Percentiles rank a stretch among this genome's conserved stretches.
Evolutionary conservation across 108 stramenopile genomes (phyloP).

Genomic region (Cafeteria roenbergensis): DNA sequence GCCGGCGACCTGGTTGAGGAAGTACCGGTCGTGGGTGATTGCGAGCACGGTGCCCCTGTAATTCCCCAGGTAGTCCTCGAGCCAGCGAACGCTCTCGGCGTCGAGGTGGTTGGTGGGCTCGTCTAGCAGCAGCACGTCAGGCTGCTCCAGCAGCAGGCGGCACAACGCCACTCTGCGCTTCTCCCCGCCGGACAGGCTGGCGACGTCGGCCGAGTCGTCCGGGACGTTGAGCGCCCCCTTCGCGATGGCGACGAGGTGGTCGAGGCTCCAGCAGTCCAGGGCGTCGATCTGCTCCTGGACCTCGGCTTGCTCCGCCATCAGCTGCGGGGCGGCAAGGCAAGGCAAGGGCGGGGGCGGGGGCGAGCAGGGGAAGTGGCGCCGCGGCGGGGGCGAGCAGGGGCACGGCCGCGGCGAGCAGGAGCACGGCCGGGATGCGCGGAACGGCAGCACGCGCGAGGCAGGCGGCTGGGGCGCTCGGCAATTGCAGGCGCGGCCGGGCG

Average conservation of each 20-base stretch:
- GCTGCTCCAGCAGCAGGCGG: conserved; percentile 59
- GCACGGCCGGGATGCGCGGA: too few species aligned
- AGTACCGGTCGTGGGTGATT: conserved; percentile 83
- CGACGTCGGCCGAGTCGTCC: conserved; percentile 56
- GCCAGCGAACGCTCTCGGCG: conserved; percentile 60
- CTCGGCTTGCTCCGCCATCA: conserved; percentile 37
- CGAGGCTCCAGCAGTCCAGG: conserved; percentile 66
- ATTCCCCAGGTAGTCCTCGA: conserved; percentile 44
- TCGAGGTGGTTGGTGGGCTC: conserved; percentile 67
- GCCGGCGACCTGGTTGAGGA: conserved; percentile 77
- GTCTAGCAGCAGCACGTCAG: conserved; percentile 77
- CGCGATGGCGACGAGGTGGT: conserved; percentile 60
- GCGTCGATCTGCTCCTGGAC: conserved; percentile 67
- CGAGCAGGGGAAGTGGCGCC: too few species aligned
- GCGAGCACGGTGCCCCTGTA: conserved; percentile 89
- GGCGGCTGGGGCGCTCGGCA: too few species aligned
- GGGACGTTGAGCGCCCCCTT: conserved; percentile 65
- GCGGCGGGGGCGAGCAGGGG: too few species aligned
- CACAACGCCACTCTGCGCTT: conserved; percentile 90
- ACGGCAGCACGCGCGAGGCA: too few species aligned
- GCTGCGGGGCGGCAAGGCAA: neutral
- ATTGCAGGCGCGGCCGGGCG: too few species aligned
- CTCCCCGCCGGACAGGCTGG: conserved; percentile 81
- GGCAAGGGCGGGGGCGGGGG: too few species aligned
- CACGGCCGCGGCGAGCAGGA: too few species aligned